A percentile compares a stretch with the other conserved stretches of the same genome.
Conservation (phyloP, 345 rosid species). For the Nephelium lappaceum region DNA sequence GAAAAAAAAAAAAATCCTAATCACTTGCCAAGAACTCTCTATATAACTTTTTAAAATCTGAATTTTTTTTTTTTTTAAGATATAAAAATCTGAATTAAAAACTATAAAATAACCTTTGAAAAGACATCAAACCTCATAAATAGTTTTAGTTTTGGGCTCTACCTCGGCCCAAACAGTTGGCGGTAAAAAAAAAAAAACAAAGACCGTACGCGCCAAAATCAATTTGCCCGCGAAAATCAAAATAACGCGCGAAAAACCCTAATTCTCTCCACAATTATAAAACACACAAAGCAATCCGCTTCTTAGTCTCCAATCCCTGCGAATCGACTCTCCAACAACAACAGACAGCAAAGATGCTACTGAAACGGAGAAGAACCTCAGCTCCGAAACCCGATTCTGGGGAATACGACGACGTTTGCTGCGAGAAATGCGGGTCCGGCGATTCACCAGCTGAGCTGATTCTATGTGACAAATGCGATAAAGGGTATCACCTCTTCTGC, state of each 20-base stretch:
- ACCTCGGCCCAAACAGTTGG: neutral
- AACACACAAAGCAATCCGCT: neutral
- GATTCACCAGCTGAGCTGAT: conserved; percentile 63
- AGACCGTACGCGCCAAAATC: neutral
- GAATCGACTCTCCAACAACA: conserved; percentile 11
- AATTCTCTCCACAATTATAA: conserved; percentile 3
- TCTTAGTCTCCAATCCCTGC: neutral
- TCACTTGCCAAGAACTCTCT: too few species aligned
- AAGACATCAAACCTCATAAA: too few species aligned
- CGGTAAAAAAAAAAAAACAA: neutral
- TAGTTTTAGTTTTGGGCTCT: neutral
- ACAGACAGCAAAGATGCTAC: conserved; percentile 21
- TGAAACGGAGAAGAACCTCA: conserved; percentile 47
- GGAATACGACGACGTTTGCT: conserved; percentile 44
- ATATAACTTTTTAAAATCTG: too few species aligned
- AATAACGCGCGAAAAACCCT: neutral
- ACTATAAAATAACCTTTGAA: too few species aligned
- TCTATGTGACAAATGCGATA: conserved; percentile 85
- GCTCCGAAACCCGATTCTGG: conserved; percentile 44
- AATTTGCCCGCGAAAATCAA: conserved; percentile 1
- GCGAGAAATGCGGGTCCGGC: conserved; percentile 78
- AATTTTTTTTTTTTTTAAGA: too few species aligned
- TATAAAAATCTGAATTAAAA: too few species aligned
- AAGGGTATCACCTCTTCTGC: conserved; percentile 84
- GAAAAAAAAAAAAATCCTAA: too few species aligned